Conservation (phyloP, 164 flowering plant genomes). For the Stephania japonica region DNA sequence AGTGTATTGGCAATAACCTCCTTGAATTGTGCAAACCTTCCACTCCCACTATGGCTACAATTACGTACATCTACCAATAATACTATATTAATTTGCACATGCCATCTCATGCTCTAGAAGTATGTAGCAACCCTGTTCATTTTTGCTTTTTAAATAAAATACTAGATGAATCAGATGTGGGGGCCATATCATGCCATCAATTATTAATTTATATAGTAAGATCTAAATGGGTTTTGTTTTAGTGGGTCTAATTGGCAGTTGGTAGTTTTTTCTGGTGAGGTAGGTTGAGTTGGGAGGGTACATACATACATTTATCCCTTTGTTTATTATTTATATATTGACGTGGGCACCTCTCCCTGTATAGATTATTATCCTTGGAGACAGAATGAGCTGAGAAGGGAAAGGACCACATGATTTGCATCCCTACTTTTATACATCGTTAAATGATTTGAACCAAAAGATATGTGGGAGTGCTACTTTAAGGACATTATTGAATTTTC, state of each 20-base stretch:
- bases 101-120: not conserved
- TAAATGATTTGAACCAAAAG: slow-evolving; percentile 1
- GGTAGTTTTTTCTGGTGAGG: slow-evolving; percentile 34
- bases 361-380: not conserved
- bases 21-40: not conserved
- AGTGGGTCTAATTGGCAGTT: slow-evolving; percentile 27
- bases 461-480: too few relatives aligned
- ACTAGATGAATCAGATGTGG: not conserved
- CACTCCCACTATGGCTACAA: not conserved
- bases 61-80: not conserved
- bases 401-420: slow-evolving; percentile 30
- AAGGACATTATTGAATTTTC: too few relatives aligned
- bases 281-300: slow-evolving; percentile 19
- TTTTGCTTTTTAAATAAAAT: too few relatives aligned
- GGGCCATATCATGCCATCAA: too few relatives aligned
- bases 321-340: not conserved
- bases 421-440: slow-evolving; percentile 16
- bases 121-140: not conserved
- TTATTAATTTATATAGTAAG: too few relatives aligned
- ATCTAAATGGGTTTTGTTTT: slow-evolving; percentile 3
- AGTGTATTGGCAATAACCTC: not conserved
- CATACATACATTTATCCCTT: not conserved
- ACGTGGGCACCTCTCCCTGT: not conserved
- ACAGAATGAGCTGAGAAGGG: not conserved
- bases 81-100: too few relatives aligned